Base-by-base conservation (phyloP, 371 early-diverging fungal genomes). In the Mortierella sp. region DNA sequence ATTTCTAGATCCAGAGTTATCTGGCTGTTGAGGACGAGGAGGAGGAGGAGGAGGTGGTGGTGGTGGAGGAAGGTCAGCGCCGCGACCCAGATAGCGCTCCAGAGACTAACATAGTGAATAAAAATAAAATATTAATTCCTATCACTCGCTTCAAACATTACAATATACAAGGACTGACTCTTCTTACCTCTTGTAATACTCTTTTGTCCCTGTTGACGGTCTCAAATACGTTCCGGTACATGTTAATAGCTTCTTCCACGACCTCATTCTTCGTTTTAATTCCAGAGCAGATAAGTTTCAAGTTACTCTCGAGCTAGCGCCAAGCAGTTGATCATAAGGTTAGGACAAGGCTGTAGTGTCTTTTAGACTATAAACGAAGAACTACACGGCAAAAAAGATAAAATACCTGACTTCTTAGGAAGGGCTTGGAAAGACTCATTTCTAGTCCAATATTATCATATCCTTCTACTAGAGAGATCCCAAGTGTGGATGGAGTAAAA, bases 391-490 rank as follows among this genome's bases (percentile, higher is more conserved):
- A 18, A 1, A 49, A 32, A 14, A 43, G 20, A 47, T 28, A 11
- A 39, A 22, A 12, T 87, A 94, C 94, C 87, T 91, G 87, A 62
- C 94, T 88, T 43, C 97, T 89, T 66, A 97, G 72, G 66, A 92
- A 91, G 0, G 99, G 98, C 66, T 96, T 95, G 52, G 92, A 92
- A 59, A 96, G 86, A 80, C 92, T 97, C 43, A 90, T 86, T 60
- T 93, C 96, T 45, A 96, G 90, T 10, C 90, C 96, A 87, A 95
- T 94, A 45, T 88, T 86, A 73, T 97, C 95, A 83, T 98, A 99
- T 0, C 96, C 99, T 20, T 92, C 87, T 11, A 99, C 95, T 14
- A 99, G 88, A 0, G 95, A 96, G 68, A 97, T 90, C 12, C 99
- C 99, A 12, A 99, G 87, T 0, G 93, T 91, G 10, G 97, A 93